These are phyloP conservation scores for Barbatosphaeria neglecta DNA, from an alignment of 495 filamentous ascomycete species.

Conservation along the genomic window DNA sequence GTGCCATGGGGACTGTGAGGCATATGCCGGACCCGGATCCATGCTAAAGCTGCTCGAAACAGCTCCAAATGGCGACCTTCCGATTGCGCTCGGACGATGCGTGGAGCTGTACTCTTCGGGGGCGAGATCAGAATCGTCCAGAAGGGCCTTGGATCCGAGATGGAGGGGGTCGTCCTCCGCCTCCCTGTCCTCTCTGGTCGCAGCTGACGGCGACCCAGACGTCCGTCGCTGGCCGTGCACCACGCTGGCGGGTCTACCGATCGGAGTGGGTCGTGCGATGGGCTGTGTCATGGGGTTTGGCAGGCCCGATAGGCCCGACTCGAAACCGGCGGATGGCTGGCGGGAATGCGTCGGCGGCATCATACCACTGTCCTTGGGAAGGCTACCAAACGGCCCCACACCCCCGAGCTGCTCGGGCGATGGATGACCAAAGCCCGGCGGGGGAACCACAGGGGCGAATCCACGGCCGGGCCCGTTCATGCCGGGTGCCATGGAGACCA, in stretches of 20 bases:
- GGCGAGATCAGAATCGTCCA: conserved; percentile 62
- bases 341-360: conserved; percentile 28
- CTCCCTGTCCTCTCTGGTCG: conserved; percentile 34
- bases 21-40: not conserved
- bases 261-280: conserved; percentile 72
- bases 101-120: conserved; percentile 10
- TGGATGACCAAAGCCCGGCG: conserved; percentile 43
- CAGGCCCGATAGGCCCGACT: conserved; percentile 17
- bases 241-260: conserved; percentile 75
- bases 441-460: conserved; percentile 48
- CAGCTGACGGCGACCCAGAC: conserved; percentile 31
- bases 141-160: conserved; percentile 86
- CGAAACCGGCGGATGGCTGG: conserved; percentile 33
- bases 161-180: conserved; percentile 72
- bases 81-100: conserved; percentile 11
- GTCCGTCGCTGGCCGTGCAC: conserved; percentile 26
- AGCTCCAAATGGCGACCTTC: conserved; percentile 10
- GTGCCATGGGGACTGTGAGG: not conserved
- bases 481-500: conserved; percentile 44
- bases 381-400: conserved; percentile 17
- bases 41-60: conserved; percentile 6
- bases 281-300: conserved; percentile 41
- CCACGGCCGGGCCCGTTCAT: conserved; percentile 52
- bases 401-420: conserved; percentile 27
- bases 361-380: conserved; percentile 21